Evolutionary conservation across 2,329 filamentous ascomycete genomes (phyloP), one percentile per base, ranked within the genome.

Genomic region (Aspergillus sp.): DNA sequence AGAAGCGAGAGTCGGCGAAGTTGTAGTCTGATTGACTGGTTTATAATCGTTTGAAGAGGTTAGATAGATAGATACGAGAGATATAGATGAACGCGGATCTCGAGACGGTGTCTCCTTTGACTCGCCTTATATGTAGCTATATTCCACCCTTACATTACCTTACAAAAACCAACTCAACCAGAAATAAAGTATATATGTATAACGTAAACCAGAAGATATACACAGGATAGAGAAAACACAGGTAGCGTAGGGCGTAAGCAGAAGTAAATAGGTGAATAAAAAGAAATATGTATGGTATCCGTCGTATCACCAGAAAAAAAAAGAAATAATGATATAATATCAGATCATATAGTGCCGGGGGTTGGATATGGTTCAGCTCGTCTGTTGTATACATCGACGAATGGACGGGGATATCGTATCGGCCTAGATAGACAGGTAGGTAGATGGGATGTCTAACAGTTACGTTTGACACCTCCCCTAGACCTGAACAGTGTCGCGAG

Each of bases 1-100:
- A 67, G 62, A 52, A 71, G 71, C 50, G 69, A 54, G 68, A 65
- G 55, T 78, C 78, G 63, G 72, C 76, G 54, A 84, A 81, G 71
- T 66, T 84, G 65, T 83, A 72, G 62, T 24, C 58, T 9, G 22
- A 24, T 9, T 7, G 22, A 31, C n/a, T 4, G n/a, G 18, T 18
- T 4, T 24, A 9, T 20, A 49, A 12, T 29, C 26, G 26, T 9
- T 29, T 29, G 1, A 9, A 29, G 4, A 4, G 26, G 7, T 3
- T 29, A 9, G 7, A 29, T 29, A 29, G 26, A 29, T 29, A 29
- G 26, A 29, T 4, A 29, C 26, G 26, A 29, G 26, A 9, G 26
- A 29, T 29, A 29, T 29, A 29, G 7, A 29, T 29, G 26, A 29
- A 29, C 26, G 26, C 6, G 9, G 7, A 29, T 7, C 26, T 7